phyloP scores from a whole-genome alignment of 805 yeast species.

The Torulaspora delbrueckii region DNA sequence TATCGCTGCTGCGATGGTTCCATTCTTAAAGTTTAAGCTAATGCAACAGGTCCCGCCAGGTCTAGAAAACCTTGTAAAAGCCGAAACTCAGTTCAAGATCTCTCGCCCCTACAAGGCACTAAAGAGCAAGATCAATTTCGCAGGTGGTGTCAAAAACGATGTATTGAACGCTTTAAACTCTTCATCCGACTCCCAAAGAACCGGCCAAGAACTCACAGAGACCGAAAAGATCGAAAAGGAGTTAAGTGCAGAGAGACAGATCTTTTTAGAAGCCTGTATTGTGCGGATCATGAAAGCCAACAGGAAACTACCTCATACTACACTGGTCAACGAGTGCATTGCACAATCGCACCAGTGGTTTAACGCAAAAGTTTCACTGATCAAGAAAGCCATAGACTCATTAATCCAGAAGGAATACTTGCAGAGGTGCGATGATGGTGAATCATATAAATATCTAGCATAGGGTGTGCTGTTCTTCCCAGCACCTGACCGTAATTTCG shows the following conservation, averaged over 20 bases:
- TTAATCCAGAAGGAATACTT: slow-evolving; percentile 84
- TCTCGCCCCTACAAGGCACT: slow-evolving; percentile 81
- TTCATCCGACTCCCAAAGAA: slow-evolving; percentile 13
- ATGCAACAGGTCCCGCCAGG: slow-evolving; percentile 63
- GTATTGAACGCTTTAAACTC: slow-evolving; percentile 22
- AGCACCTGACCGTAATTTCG: not conserved
- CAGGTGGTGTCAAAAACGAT: slow-evolving; percentile 47
- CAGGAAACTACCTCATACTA: slow-evolving; percentile 70
- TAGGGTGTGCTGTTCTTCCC: slow-evolving; percentile 25
- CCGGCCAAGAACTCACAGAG: slow-evolving; percentile 46
- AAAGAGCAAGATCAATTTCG: slow-evolving; percentile 77
- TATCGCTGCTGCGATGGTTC: slow-evolving; percentile 71
- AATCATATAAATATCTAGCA: slow-evolving; percentile 77
- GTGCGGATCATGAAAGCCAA: slow-evolving; percentile 96
- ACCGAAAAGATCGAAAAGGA: slow-evolving; percentile 68
- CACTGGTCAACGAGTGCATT: slow-evolving; percentile 79
- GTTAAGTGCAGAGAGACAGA: slow-evolving; percentile 79
- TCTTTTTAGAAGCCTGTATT: slow-evolving; percentile 85
- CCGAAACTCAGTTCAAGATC: slow-evolving; percentile 59
- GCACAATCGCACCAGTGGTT: slow-evolving; percentile 78
- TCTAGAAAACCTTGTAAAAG: slow-evolving; percentile 45
- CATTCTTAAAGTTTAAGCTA: slow-evolving; percentile 73
- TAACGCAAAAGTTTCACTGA: slow-evolving; percentile 78
- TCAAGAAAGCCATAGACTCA: slow-evolving; percentile 78
- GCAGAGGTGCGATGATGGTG: slow-evolving; percentile 66